Conservation (phyloP, 768 basidiomycete species). For the Lentinula sp. region DNA sequence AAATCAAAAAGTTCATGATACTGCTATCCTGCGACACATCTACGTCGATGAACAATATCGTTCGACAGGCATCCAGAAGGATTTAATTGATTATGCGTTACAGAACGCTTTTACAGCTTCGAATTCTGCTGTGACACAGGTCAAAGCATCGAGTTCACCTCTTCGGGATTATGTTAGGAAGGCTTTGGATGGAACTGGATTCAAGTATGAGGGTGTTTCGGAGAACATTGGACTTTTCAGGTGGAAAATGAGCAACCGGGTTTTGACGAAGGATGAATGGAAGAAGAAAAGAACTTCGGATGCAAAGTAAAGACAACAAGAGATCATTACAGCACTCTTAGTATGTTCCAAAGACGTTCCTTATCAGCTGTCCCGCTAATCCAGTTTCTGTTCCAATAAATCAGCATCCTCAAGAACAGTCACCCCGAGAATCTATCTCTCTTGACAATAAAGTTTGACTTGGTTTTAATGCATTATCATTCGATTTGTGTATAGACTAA, state of each 20-base stretch:
- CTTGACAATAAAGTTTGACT: no score
- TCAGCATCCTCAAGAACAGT: no score
- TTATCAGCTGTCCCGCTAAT: no score
- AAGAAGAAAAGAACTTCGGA: conserved; percentile 13
- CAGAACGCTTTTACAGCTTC: conserved; percentile 44
- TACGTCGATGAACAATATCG: conserved; percentile 65
- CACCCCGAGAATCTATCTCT: no score
- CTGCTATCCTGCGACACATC: conserved; percentile 71
- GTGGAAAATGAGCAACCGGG: conserved; percentile 47
- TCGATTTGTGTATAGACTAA: no score
- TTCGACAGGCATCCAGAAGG: conserved; percentile 49
- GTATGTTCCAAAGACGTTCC: no score
- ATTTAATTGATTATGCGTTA: conserved; percentile 57
- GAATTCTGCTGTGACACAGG: conserved; percentile 31
- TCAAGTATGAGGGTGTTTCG: conserved; percentile 36
- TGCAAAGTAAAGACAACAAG: no score
- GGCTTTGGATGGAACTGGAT: conserved; percentile 41
- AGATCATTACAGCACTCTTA: no score
- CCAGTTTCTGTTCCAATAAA: no score
- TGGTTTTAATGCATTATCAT: no score
- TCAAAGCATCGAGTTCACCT: conserved; percentile 43
- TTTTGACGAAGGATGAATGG: conserved; percentile 43
- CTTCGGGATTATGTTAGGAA: conserved; percentile 45
- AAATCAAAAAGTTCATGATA: conserved; percentile 31
- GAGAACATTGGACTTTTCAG: conserved; percentile 46